Evolutionary conservation across 805 yeast genomes (phyloP).

Genomic region (Barnettozyma siamensis): DNA sequence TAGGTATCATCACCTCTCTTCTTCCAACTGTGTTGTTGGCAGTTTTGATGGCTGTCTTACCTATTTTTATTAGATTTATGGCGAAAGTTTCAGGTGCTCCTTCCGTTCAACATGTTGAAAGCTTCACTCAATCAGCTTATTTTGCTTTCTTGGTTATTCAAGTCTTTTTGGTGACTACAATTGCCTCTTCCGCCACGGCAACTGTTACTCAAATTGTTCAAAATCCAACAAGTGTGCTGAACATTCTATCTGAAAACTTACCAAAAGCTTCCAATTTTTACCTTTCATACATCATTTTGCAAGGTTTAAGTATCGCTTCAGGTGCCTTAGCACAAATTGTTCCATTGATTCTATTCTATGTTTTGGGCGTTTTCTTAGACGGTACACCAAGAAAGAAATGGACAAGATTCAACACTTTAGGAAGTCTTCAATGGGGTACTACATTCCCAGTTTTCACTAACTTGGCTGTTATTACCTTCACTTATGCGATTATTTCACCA

Average conservation of each 20-base stretch:
- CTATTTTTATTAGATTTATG: slow-evolving; percentile 58
- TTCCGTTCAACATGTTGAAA: slow-evolving; percentile 52
- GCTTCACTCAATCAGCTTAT: slow-evolving; percentile 60
- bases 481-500: slow-evolving; percentile 76
- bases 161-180: slow-evolving; percentile 63
- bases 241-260: slow-evolving; percentile 54
- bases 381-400: slow-evolving; percentile 63
- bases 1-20: slow-evolving; percentile 64
- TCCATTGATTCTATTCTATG: slow-evolving; percentile 51
- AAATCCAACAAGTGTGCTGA: slow-evolving; percentile 53
- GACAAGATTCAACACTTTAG: slow-evolving; percentile 49
- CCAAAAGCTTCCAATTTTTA: slow-evolving; percentile 73
- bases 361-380: slow-evolving; percentile 53
- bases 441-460: slow-evolving; percentile 70
- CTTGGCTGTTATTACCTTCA: slow-evolving; percentile 60
- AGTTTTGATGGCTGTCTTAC: slow-evolving; percentile 59
- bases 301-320: slow-evolving; percentile 62
- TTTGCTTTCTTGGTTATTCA: slow-evolving; percentile 69
- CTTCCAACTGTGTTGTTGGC: slow-evolving; percentile 65
- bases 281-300: slow-evolving; percentile 60
- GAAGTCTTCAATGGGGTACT: slow-evolving; percentile 65
- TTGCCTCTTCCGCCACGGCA: slow-evolving; percentile 67
- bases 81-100: slow-evolving; percentile 56
- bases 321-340: slow-evolving; percentile 60
- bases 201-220: slow-evolving; percentile 57